Evolutionary conservation across 1,284 basidiomycete species (phyloP), one percentile per base, ranked within the genome.

Genomic region (Ustilago hordei): DNA sequence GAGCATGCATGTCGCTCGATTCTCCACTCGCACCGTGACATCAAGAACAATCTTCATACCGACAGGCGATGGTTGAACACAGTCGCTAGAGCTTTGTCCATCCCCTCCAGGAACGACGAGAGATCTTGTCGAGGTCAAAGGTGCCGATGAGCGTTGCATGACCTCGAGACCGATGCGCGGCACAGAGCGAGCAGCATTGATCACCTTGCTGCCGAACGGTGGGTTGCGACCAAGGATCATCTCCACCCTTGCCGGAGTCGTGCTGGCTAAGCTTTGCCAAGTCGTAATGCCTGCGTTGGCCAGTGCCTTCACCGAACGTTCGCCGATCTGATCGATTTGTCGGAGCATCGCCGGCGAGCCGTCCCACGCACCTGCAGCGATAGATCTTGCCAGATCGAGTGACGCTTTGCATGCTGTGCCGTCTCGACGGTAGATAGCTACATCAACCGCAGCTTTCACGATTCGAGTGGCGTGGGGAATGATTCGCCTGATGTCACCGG

Each of bases 281-380:
- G 68, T 73, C 8, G 55, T 55, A 43, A 83, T 57, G 28, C 80
- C 80, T 3, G 75, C 75, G 8, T 58, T 64, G 2, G 81, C 75
- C 34, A 83, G 64, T 8, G 69, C 71, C 36, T 78, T 80, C 60
- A 78, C 70, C 12, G 75, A 93, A 89, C 93, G 93, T 81, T 94
- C 93, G 47, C 93, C 93, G 55, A 95, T 91, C 28, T 73, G 90
- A 53, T 93, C 91, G 55, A 95, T 89, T 82, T 95, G 93, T 57
- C 91, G 89, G 64, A 95, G 88, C 15, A 93, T 92, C 23, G 91
- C 88, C 13, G 93, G 91, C 41, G 93, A 88, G 80, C 93, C 92
- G 79, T 95, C 93, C 93, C 93, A 95, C 55, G 92, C 91, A 80
- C 91, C 93, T 12, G 92, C 92, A 64, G 88, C 90, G 48, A 95